Conservation (phyloP, 1,139 yeast genomes). For the Meyerozyma sp. region DNA sequence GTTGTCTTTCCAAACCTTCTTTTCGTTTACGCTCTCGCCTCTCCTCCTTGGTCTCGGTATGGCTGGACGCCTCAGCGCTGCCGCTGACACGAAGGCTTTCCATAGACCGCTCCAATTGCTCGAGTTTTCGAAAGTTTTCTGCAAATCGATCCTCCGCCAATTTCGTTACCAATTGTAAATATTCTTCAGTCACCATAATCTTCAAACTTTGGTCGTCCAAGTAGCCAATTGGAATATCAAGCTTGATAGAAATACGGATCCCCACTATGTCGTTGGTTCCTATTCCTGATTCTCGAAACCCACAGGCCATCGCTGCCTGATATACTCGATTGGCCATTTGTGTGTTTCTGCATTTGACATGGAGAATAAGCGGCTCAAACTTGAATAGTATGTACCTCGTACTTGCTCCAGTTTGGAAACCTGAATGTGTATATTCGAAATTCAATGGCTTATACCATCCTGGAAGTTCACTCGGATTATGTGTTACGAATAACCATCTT, state of each 20-base stretch:
- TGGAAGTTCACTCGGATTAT: conserved; percentile 45
- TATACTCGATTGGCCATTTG: conserved; percentile 57
- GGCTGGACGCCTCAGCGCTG: background rate
- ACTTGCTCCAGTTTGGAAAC: conserved; percentile 6
- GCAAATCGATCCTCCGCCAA: conserved; percentile 54
- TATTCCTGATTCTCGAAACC: conserved; percentile 83
- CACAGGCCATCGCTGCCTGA: conserved; percentile 73
- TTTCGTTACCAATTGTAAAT: conserved; percentile 43
- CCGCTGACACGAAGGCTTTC: conserved; percentile 16
- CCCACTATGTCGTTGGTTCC: conserved; percentile 79
- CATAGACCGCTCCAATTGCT: conserved; percentile 41
- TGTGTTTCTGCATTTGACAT: conserved; percentile 68
- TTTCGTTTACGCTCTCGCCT: conserved; percentile 52
- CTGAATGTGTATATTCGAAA: conserved; percentile 15
- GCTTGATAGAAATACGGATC: conserved; percentile 61
- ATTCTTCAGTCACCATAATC: conserved; percentile 44
- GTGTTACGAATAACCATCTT: conserved; percentile 79
- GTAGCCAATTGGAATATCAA: conserved; percentile 72
- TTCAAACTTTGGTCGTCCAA: conserved; percentile 22
- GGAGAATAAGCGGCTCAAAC: conserved; percentile 80
- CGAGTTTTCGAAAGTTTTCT: conserved; percentile 57
- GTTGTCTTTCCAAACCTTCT: conserved; percentile 53
- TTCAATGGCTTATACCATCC: conserved; percentile 44
- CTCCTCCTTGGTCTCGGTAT: conserved; percentile 41
- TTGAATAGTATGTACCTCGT: conserved; percentile 63